Evolutionary conservation across 1,284 basidiomycete species (phyloP).

Genomic region (Mycena sp.): DNA sequence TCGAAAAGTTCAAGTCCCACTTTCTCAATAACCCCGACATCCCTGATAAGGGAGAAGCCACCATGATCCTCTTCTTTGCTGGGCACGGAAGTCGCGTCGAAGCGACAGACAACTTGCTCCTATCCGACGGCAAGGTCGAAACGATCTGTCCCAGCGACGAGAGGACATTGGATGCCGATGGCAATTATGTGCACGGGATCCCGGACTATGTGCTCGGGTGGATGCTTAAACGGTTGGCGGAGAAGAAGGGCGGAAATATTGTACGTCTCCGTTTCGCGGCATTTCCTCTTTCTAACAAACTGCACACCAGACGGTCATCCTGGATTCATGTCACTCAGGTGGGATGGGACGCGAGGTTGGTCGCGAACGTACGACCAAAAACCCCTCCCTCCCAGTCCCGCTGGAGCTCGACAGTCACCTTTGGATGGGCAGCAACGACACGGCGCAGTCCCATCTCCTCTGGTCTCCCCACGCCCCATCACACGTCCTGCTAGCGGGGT

Average conservation of each 20-base stretch:
- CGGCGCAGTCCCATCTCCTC: neutral
- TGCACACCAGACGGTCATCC: too few relatives aligned
- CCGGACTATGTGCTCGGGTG: conserved; percentile 38
- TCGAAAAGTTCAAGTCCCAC: conserved; percentile 36
- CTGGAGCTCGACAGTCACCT: conserved; percentile 14
- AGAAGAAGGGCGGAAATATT: conserved; percentile 46
- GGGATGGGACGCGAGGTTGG: neutral
- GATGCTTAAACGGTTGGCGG: conserved; percentile 41
- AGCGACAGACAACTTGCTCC: conserved; percentile 42
- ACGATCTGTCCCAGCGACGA: conserved; percentile 40
- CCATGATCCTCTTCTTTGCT: conserved; percentile 49
- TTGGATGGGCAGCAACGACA: neutral
- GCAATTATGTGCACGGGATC: conserved; percentile 36
- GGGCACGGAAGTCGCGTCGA: conserved; percentile 45
- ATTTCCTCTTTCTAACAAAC: too few relatives aligned
- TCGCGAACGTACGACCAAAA: neutral
- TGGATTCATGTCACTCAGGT: neutral
- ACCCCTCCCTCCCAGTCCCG: neutral
- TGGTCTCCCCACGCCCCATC: neutral
- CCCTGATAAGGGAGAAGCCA: conserved; percentile 32
- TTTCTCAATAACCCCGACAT: conserved; percentile 39
- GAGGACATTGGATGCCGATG: neutral
- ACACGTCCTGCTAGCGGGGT: conserved; percentile 18
- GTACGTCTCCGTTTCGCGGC: conserved; percentile 34
- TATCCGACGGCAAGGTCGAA: conserved; percentile 39